These are phyloP conservation scores for Melanopsichium pennsylvanicum DNA, from an alignment of 1,284 basidiomycete genomes.

Conservation along the genomic window DNA sequence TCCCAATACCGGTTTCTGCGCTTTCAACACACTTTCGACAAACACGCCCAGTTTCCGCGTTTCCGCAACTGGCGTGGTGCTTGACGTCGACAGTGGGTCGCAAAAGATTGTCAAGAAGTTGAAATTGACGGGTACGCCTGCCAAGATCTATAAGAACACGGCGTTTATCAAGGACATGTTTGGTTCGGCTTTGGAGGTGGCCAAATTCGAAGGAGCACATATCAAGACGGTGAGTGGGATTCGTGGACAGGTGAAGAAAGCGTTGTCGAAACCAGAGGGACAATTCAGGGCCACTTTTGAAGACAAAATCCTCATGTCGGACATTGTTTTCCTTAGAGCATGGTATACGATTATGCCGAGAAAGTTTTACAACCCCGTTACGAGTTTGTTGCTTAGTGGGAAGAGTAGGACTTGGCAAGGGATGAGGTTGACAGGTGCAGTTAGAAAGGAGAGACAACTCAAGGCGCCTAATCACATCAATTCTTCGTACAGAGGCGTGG, in stretches of 20 bases:
- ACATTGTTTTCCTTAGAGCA: constrained; percentile 92
- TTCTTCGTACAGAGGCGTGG: constrained; percentile 80
- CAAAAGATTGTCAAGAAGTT: constrained; percentile 98
- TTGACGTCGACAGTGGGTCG: constrained; percentile 78
- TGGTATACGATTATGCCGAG: constrained; percentile 97
- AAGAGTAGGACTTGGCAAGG: constrained; percentile 69
- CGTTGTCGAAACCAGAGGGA: constrained; percentile 89
- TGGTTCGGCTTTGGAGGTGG: constrained; percentile 86
- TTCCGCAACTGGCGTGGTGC: constrained; percentile 90
- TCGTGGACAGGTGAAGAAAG: constrained; percentile 95
- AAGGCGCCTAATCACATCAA: constrained; percentile 82
- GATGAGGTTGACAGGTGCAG: constrained; percentile 94
- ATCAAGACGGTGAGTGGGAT: constrained; percentile 95
- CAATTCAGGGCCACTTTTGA: constrained; percentile 96
- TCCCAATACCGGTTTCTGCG: constrained; percentile 87
- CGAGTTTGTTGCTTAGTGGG: constrained; percentile 74
- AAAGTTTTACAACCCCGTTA: constrained; percentile 96
- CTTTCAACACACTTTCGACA: constrained; percentile 84
- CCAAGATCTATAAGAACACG: constrained; percentile 99
- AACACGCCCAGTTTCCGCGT: constrained; percentile 82
- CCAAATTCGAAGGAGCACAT: constrained; percentile 97
- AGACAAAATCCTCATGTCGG: constrained; percentile 95
- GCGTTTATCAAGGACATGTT: constrained; percentile 99
- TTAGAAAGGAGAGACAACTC: constrained; percentile 81
- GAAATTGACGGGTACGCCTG: constrained; percentile 92